phyloP scores from a whole-genome alignment of 768 basidiomycete genomes.

The Galerina sulciceps region DNA sequence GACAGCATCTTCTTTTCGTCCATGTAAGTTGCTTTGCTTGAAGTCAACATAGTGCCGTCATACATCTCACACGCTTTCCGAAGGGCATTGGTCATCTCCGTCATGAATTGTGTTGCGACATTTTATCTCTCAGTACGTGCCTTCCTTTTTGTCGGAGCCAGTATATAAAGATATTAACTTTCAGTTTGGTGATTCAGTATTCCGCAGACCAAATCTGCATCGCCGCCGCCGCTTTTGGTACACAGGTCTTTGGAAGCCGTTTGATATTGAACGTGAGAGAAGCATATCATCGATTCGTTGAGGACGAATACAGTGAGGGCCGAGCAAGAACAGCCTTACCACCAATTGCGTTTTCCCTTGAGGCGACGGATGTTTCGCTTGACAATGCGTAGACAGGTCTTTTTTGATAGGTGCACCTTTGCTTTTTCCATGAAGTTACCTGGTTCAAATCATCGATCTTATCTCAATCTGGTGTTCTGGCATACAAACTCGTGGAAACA shows the following conservation, averaged over 20 bases:
- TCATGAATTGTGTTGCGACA: neutral
- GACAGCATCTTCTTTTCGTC: slow-evolving; percentile 5
- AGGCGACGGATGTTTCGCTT: no score
- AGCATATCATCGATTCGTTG: slow-evolving; percentile 2
- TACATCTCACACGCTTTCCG: neutral
- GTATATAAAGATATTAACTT: neutral
- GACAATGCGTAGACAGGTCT: no score
- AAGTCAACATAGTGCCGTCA: neutral
- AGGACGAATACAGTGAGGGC: slow-evolving; percentile 1
- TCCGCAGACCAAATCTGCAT: neutral
- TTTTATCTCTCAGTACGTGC: neutral
- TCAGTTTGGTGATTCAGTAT: neutral
- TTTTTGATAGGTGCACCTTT: no score
- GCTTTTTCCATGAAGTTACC: no score
- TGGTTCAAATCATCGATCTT: no score
- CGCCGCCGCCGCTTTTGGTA: neutral
- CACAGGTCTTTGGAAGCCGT: neutral
- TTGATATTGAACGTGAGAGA: slow-evolving; percentile 3
- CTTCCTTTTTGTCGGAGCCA: neutral
- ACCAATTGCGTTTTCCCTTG: neutral
- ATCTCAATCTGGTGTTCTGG: no score
- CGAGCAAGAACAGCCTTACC: neutral
- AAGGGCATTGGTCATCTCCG: neutral
- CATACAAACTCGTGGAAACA: no score
- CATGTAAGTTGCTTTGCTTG: neutral